phyloP scores from a whole-genome alignment of 192 early-diverging fungal species.

The Mortierella hygrophila region DNA sequence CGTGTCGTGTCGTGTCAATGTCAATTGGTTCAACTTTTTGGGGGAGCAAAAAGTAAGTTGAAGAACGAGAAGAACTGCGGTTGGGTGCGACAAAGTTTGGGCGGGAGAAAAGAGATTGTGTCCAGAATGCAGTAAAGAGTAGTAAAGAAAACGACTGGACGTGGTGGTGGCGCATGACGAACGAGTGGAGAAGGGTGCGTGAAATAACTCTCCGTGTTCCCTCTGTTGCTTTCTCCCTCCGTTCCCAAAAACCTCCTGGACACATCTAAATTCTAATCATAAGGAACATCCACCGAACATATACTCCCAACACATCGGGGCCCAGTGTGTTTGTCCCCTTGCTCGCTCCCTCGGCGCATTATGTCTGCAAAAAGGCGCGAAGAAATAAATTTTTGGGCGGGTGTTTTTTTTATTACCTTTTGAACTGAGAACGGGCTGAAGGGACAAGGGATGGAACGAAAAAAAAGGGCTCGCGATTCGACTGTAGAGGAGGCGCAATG shows the following conservation, averaged over 20 bases:
- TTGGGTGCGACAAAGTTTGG: not conserved
- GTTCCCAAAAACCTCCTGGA: not conserved
- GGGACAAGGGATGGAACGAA: not conserved
- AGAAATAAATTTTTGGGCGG: too few relatives aligned
- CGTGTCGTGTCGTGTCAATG: not conserved
- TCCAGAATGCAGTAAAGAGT: not conserved
- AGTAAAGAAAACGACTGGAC: not conserved
- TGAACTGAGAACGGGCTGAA: not conserved
- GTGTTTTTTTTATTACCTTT: too few relatives aligned
- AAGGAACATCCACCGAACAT: too few relatives aligned
- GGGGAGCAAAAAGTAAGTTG: not conserved
- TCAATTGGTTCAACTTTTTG: not conserved
- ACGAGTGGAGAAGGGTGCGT: not conserved
- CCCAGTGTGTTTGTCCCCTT: too few relatives aligned
- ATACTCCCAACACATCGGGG: too few relatives aligned
- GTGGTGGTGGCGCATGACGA: constrained; percentile 5
- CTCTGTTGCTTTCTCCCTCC: not conserved
- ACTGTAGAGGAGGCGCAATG: not conserved
- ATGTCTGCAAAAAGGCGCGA: too few relatives aligned
- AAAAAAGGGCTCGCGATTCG: not conserved
- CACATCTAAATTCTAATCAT: too few relatives aligned
- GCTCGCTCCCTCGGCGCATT: too few relatives aligned
- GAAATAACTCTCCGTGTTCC: constrained; percentile 1
- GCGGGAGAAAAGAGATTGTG: not conserved
- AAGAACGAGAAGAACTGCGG: not conserved